Conservation (phyloP, 192 early-diverging fungal genomes). For the Backusella sp. region DNA sequence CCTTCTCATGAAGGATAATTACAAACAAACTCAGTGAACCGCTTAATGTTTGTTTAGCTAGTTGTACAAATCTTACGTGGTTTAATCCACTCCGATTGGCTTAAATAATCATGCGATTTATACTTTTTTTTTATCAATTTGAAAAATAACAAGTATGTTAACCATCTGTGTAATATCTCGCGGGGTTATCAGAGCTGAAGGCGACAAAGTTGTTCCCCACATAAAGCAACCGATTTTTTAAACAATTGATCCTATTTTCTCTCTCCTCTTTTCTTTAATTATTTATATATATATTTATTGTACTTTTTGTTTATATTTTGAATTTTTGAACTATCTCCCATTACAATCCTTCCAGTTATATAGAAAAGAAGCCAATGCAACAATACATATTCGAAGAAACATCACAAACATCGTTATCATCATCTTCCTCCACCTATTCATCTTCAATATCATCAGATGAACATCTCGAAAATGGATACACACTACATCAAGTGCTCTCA, state of each 20-base stretch:
- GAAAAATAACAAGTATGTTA: not conserved
- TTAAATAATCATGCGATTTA: constrained; percentile 19
- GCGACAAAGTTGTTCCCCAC: not conserved
- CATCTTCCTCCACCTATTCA: constrained; percentile 5
- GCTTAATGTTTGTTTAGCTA: not conserved
- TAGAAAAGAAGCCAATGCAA: constrained; percentile 8
- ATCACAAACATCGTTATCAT: constrained; percentile 2
- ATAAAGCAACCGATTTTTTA: not conserved
- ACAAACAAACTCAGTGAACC: not conserved
- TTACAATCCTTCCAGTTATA: not conserved
- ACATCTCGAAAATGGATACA: constrained; percentile 6
- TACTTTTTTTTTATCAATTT: not conserved
- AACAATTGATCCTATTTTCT: not conserved
- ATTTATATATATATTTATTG: not conserved
- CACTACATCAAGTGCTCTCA: constrained; percentile 20
- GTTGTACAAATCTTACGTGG: not conserved
- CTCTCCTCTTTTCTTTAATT: not conserved
- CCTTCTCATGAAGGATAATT: not conserved
- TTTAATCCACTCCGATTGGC: constrained; percentile 5
- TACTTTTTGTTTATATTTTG: not conserved
- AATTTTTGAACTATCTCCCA: not conserved
- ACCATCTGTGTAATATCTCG: not conserved
- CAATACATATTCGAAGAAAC: constrained; percentile 1
- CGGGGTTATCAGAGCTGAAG: not conserved
- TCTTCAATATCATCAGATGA: constrained; percentile 14